phyloP scores from a whole-genome alignment of 176 grass and related monocot genomes.

The Carex cristatella region DNA sequence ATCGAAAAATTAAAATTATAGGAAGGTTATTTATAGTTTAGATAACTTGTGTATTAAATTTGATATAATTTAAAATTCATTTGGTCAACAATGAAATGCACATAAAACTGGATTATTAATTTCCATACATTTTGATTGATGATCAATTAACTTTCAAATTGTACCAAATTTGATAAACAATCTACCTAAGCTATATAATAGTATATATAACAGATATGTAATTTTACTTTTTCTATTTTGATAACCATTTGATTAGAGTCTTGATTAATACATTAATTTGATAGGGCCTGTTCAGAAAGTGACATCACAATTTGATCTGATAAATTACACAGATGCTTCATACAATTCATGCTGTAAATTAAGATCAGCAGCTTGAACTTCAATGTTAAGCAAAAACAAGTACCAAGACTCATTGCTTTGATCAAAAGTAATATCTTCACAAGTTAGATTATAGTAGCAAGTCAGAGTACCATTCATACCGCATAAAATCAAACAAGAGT shows the following conservation, averaged over 20 bases:
- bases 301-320: background rate
- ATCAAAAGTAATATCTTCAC: background rate
- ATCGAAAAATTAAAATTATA: background rate
- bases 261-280: background rate
- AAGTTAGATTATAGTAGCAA: background rate
- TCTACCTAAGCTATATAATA: background rate
- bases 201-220: background rate
- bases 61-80: background rate
- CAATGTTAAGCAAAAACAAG: background rate
- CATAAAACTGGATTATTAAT: background rate
- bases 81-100: background rate
- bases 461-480: background rate
- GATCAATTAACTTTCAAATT: background rate
- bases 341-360: background rate
- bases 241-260: background rate
- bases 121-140: background rate
- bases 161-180: background rate
- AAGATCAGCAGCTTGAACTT: background rate
- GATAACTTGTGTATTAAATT: background rate
- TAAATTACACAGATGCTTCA: background rate
- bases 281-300: background rate
- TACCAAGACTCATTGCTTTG: background rate
- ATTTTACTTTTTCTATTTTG: background rate
- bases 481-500: background rate
- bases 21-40: background rate